phyloP scores from a whole-genome alignment of 768 basidiomycete species.

The Lanmaoa rubissima region DNA sequence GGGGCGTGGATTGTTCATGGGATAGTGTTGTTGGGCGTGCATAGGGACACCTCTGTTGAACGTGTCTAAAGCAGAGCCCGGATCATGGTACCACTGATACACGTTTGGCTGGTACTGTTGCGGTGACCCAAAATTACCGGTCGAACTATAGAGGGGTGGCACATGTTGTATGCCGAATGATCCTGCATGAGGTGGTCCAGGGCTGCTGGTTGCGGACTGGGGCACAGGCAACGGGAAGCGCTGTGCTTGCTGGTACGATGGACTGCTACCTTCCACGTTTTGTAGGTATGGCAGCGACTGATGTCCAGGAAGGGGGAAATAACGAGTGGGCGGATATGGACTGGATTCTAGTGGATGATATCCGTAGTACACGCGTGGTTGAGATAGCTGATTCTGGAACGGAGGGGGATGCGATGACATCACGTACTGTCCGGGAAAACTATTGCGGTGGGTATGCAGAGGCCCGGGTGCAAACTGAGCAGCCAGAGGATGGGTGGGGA shows the following conservation, averaged over 20 bases:
- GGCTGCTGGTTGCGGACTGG: conserved; percentile 24
- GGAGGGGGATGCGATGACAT: conserved; percentile 41
- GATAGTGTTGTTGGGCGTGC: conserved; percentile 35
- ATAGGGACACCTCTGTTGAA: conserved; percentile 30
- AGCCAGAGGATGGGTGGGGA: conserved; percentile 24
- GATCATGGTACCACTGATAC: conserved; percentile 51
- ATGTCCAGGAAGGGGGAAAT: conserved; percentile 37
- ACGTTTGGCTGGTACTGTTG: conserved; percentile 37
- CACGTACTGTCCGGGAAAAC: conserved; percentile 47
- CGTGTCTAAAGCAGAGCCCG: conserved; percentile 21
- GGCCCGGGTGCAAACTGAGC: conserved; percentile 26
- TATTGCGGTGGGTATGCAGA: conserved; percentile 34
- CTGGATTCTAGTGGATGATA: conserved; percentile 36
- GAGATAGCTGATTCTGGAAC: conserved; percentile 30
- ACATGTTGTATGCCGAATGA: conserved; percentile 24
- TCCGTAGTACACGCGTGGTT: conserved; percentile 33
- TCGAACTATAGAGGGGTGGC: conserved; percentile 28
- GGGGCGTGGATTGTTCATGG: conserved; percentile 29
- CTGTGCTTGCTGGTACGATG: conserved; percentile 23
- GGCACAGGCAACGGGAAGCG: conserved; percentile 17
- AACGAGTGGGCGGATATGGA: conserved; percentile 42
- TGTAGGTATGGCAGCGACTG: conserved; percentile 38
- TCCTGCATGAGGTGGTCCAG: conserved; percentile 14
- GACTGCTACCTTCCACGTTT: conserved; percentile 33
- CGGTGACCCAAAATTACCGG: conserved; percentile 37